Evolutionary conservation across 495 filamentous ascomycete species (phyloP).

Genomic region (Podospora comata): DNA sequence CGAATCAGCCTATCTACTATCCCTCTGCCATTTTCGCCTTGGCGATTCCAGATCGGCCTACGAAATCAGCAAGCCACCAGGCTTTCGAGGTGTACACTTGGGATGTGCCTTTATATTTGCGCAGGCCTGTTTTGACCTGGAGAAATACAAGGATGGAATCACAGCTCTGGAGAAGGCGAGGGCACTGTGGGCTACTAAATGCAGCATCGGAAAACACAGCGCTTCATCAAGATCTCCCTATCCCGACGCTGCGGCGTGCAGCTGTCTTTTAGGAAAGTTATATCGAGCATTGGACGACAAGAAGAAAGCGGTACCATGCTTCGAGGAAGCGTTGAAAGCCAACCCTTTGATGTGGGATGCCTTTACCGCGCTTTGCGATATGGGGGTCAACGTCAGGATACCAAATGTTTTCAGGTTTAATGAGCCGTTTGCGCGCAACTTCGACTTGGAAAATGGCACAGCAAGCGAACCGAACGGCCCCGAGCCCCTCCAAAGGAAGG

Average conservation of each 20-base stretch:
- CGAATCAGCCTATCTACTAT: slow-evolving; percentile 78
- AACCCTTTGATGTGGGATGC: slow-evolving; percentile 99
- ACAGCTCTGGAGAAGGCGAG: slow-evolving; percentile 73
- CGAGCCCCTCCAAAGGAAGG: slow-evolving; percentile 41
- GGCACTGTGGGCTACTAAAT: slow-evolving; percentile 65
- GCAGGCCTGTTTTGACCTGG: slow-evolving; percentile 77
- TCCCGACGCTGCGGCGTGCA: slow-evolving; percentile 79
- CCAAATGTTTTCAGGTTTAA: slow-evolving; percentile 81
- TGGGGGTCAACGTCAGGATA: slow-evolving; percentile 72
- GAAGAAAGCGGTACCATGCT: slow-evolving; percentile 75
- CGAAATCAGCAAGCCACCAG: slow-evolving; percentile 64
- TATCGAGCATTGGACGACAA: slow-evolving; percentile 77
- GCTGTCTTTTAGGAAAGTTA: slow-evolving; percentile 81
- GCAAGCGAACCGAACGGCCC: slow-evolving; percentile 34
- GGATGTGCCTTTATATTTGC: slow-evolving; percentile 92
- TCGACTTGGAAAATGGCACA: slow-evolving; percentile 33
- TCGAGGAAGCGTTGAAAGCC: slow-evolving; percentile 79
- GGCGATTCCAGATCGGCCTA: slow-evolving; percentile 66
- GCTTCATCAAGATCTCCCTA: slow-evolving; percentile 66
- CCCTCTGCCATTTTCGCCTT: slow-evolving; percentile 76
- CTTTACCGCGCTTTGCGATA: slow-evolving; percentile 65
- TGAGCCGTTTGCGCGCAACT: slow-evolving; percentile 41
- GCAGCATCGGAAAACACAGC: slow-evolving; percentile 69
- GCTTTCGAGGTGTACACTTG: slow-evolving; percentile 65
- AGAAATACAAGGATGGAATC: slow-evolving; percentile 74